Base-by-base conservation (phyloP, 768 basidiomycete genomes). In the Gloeostereum incarnatum region DNA sequence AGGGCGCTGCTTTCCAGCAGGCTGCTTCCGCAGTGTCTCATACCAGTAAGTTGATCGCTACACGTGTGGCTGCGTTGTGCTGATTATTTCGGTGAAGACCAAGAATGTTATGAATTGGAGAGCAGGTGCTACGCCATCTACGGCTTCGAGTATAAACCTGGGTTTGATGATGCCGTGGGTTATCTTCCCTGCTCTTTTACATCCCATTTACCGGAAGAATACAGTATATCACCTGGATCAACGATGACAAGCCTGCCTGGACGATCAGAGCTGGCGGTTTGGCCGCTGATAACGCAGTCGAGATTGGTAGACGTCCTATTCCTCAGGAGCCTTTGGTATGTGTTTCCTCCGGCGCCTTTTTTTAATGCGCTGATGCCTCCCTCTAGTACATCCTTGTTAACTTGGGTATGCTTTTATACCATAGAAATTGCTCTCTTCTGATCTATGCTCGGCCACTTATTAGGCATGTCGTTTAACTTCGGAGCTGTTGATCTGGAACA, bases 141-240 rank as follows among this genome's bases (percentile, higher is more conserved):
- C 46, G 91, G 86, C 4, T 91, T 90, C 45, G 88, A 86, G 65
- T 73, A 71, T 43, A 57, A 61, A 45, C 60, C 68, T 40, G 68
- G 61, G 29, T 82, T 77, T 49, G 79, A 82, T 43, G 58, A 73
- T 23, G 80, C 69, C 20, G 76, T 81, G 47, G 46, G 75, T 60
- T 31, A 17, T 40, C 19, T 32, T 25, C 13, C n/a, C 10, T 17
- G 10, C 14, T 22, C 36, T 33, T 16, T 31, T 5, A 22, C 24
- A 23, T 11, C 20, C 7, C 35, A 27, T 27, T 22, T 18, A 25
- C 30, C 8, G 33, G 8, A 5, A 18, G 18, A 30, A 35, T 35
- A 23, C 41, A 82, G 78, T 94, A 92, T 50, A 88, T 93, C 48
- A 74, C 85, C 2, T 94, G 90, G 91, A 62, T 93, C 42, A 69